phyloP scores from a whole-genome alignment of 192 early-diverging fungal genomes.

The Entomortierella chlamydospora region DNA sequence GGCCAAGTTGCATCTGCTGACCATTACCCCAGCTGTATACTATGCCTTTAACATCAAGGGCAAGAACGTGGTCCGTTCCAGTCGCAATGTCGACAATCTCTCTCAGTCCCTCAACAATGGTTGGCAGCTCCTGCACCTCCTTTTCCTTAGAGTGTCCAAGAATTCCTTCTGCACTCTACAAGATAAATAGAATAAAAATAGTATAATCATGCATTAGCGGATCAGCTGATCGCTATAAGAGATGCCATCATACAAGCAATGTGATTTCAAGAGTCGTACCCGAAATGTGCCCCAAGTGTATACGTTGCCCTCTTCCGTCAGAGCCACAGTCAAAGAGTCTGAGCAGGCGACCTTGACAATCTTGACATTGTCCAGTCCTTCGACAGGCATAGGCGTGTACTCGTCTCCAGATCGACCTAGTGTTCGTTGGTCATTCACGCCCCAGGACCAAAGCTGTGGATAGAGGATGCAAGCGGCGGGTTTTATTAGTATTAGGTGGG shows the following conservation, averaged over 20 bases:
- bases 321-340: conserved; percentile 77
- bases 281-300: conserved; percentile 91
- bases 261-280: conserved; percentile 27
- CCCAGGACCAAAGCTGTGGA: conserved; percentile 88
- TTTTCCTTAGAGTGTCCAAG: conserved; percentile 82
- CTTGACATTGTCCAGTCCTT: conserved; percentile 78
- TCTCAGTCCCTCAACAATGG: conserved; percentile 63
- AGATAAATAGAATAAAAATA: not conserved
- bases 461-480: no score
- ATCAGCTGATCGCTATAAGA: no score
- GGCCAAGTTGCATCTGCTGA: conserved; percentile 91
- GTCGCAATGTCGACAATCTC: conserved; percentile 81
- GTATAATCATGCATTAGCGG: not conserved
- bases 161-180: conserved; percentile 82
- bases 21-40: conserved; percentile 93
- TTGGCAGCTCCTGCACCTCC: conserved; percentile 71
- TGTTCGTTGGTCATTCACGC: conserved; percentile 93
- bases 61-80: conserved; percentile 89
- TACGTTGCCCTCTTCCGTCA: conserved; percentile 81
- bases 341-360: conserved; percentile 55
- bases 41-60: conserved; percentile 74
- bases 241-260: no score
- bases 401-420: conserved; percentile 81
- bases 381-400: conserved; percentile 71
- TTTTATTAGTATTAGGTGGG: no score